Percentiles rank a stretch among this genome's conserved stretches.
phyloP scores from a whole-genome alignment of 495 filamentous ascomycete species.

The Trichoderma parareesei region DNA sequence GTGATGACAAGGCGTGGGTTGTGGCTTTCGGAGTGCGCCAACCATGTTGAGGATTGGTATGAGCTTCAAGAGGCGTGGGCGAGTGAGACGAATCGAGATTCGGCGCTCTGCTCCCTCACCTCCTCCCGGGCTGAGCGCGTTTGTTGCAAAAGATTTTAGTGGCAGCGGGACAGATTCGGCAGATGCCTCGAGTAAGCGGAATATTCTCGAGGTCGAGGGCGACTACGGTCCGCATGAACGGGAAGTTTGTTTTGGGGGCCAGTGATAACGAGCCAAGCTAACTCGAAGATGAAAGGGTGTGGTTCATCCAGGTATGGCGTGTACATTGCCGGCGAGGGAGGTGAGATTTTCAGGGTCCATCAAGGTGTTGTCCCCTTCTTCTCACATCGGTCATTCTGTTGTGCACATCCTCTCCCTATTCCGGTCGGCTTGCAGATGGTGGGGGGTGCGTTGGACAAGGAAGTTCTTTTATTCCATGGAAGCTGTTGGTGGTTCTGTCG shows the following conservation, averaged over 20 bases:
- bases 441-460: not conserved
- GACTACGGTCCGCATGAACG: not conserved
- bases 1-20: not conserved
- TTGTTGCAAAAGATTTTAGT: not conserved
- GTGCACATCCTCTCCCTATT: not conserved
- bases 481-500: not conserved
- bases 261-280: not conserved
- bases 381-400: not conserved
- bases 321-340: not conserved
- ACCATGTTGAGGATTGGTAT: not conserved
- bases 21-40: not conserved
- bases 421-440: not conserved
- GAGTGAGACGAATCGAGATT: not conserved
- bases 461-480: not conserved
- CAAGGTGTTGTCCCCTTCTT: not conserved
- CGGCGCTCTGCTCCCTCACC: not conserved
- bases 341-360: slow-evolving; percentile 9
- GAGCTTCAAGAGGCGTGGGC: not conserved
- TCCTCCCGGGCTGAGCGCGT: not conserved
- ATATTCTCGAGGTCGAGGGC: not conserved
- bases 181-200: not conserved
- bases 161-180: not conserved
- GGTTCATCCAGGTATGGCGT: not conserved
- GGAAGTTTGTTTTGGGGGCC: not conserved
- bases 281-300: not conserved